Percentiles rank a stretch among this genome's conserved stretches.
Conservation (phyloP, 495 filamentous ascomycete genomes). For the Penicillium longicatenatum region DNA sequence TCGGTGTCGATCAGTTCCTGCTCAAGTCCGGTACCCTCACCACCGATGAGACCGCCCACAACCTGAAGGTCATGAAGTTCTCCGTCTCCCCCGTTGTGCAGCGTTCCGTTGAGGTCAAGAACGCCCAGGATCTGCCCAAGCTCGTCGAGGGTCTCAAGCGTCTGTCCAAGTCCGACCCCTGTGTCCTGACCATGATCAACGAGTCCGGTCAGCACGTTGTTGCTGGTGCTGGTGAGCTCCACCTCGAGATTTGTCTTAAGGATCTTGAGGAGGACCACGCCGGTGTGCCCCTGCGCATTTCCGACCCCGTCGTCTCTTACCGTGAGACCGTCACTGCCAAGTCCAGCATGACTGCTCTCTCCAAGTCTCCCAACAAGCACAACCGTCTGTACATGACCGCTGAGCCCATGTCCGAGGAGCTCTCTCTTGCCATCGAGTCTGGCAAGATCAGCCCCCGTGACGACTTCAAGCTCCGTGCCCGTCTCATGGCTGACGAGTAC, state of each 20-base stretch:
- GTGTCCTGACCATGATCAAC: slow-evolving; percentile 85
- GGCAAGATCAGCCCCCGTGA: slow-evolving; percentile 95
- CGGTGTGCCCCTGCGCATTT: slow-evolving; percentile 93
- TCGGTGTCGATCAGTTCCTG: slow-evolving; percentile 99
- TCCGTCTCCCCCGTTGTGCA: slow-evolving; percentile 98
- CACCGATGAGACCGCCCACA: slow-evolving; percentile 96
- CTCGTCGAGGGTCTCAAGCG: slow-evolving; percentile 99
- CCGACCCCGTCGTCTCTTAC: slow-evolving; percentile 96
- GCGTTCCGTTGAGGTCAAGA: slow-evolving; percentile 99
- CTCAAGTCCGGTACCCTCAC: slow-evolving; percentile 99
- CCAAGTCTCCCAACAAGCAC: slow-evolving; percentile 99
- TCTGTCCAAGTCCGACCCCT: slow-evolving; percentile 99
- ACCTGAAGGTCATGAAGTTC: slow-evolving; percentile 99
- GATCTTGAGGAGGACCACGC: slow-evolving; percentile 99
- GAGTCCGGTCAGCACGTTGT: slow-evolving; percentile 98
- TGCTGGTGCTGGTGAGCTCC: slow-evolving; percentile 97
- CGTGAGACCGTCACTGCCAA: slow-evolving; percentile 85
- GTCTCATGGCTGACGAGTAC: slow-evolving; percentile 94
- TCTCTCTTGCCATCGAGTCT: slow-evolving; percentile 83
- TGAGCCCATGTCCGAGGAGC: slow-evolving; percentile 86
- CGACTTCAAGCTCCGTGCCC: slow-evolving; percentile 98
- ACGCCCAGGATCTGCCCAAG: slow-evolving; percentile 99
- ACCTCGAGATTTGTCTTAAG: slow-evolving; percentile 99
- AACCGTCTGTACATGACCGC: slow-evolving; percentile 98
- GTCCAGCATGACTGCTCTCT: slow-evolving; percentile 94